These are phyloP conservation scores for Solanum ossicruentum DNA, from an alignment of 257 asterid genomes.

Conservation along the genomic window DNA sequence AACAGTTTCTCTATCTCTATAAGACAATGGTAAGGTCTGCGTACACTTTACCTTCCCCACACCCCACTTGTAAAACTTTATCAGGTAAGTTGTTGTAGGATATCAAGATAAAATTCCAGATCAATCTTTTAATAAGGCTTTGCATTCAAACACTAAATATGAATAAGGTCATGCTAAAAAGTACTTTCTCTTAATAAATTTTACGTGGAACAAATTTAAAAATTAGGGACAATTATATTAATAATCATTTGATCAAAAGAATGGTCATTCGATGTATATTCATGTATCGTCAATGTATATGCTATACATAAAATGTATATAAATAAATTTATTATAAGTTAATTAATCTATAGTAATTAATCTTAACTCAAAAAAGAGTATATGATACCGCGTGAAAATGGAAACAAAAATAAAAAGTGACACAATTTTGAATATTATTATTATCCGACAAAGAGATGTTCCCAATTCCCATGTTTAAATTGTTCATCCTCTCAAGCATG, in stretches of 20 bases:
- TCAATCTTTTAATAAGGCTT: background rate
- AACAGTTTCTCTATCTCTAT: no score
- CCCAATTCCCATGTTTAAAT: background rate
- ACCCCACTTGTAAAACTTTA: no score
- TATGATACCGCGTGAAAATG: background rate
- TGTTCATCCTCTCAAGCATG: background rate
- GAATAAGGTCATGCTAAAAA: background rate
- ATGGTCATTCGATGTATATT: no score
- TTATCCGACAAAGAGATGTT: background rate
- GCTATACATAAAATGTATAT: no score
- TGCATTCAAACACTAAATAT: background rate
- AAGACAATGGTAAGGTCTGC: no score
- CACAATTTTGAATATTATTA: background rate
- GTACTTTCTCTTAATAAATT: accelerated
- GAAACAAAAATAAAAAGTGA: background rate
- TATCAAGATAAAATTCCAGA: background rate
- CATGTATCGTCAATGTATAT: no score
- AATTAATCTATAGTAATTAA: no score
- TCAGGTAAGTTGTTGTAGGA: no score
- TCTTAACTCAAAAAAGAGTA: background rate
- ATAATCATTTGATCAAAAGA: no score
- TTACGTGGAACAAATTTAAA: background rate
- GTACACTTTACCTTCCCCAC: no score
- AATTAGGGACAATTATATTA: no score
- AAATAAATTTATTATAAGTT: no score